Evolutionary conservation across 768 basidiomycete species (phyloP), one percentile per base, ranked within the genome.

Genomic region (Naganishia friedmannii): DNA sequence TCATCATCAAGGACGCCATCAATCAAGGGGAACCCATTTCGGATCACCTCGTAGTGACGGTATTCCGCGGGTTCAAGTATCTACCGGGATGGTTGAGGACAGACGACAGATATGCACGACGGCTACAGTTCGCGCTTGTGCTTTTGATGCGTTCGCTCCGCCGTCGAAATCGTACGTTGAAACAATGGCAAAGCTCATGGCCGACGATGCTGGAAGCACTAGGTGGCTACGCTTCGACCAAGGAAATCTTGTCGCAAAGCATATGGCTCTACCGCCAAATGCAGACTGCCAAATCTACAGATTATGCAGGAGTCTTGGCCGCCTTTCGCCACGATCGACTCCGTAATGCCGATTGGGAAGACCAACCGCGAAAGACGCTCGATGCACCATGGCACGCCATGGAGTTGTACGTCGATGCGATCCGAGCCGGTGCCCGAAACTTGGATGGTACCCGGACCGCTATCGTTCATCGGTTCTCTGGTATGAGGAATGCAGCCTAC

Each of bases 21-120:
- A 26, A 3, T 7, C n/a, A 63, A 29, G 60, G 60, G 19, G 39
- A 42, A n/a, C 19, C 4, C 39, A 37, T 63, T 2, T 42, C 60
- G 31, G 60, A 63, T 13, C 23, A 45, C 42, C 12, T 63, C n/a
- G 39, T 63, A 4, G 5, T 45, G 15, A 29, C 39, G 23, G 39
- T 63, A 42, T 63, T 31, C 29, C 60, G 60, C 1, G 60, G 60
- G 2, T 63, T 63, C 42, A 63, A 63, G 26, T 63, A 45, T 42
- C 15, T 63, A 10, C 60, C 60, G 39, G 23, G 12, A 15, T 26
- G 60, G 29, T 15, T 63, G 19, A 26, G 60, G 39, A 63, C 60
- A 17, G 60, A 63, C 19, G 23, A 42, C 3, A 37, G 60, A n/a
- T 28, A 63, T 17, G 39, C 23, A 1, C 9, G 37, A 29, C 13